phyloP scores from a whole-genome alignment of 345 rosid genomes.

The Capsella bursapastoris region DNA sequence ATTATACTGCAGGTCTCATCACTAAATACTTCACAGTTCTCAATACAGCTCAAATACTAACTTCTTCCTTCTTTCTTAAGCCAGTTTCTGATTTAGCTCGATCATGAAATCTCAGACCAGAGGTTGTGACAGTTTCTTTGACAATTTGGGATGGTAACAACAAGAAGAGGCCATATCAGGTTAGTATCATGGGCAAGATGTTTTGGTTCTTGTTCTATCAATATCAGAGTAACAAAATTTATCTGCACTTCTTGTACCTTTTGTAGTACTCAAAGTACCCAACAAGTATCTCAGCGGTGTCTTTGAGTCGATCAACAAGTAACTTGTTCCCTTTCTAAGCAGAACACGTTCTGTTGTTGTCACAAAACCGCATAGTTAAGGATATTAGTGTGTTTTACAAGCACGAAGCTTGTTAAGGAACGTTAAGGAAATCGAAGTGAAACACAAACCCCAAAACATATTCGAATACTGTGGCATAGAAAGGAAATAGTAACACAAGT shows the following conservation, averaged over 20 bases:
- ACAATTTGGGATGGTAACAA: slow-evolving; percentile 97
- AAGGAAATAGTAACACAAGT: too few species aligned
- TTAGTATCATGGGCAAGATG: slow-evolving; percentile 25
- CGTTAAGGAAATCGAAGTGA: too few species aligned
- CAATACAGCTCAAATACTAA: slow-evolving; percentile 60
- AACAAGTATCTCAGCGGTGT: slow-evolving; percentile 86
- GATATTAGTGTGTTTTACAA: not conserved
- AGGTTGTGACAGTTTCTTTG: slow-evolving; percentile 95
- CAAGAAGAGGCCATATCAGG: slow-evolving; percentile 98
- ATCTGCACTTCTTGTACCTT: slow-evolving; percentile 24
- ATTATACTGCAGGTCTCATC: slow-evolving; percentile 45
- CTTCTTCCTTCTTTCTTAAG: slow-evolving; percentile 53
- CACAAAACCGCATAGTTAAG: too few species aligned
- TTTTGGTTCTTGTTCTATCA: slow-evolving; percentile 9
- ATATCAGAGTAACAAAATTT: slow-evolving; percentile 3
- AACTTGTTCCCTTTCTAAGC: not conserved
- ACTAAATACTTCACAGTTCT: slow-evolving; percentile 48
- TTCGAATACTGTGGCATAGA: too few species aligned
- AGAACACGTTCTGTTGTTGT: too few species aligned
- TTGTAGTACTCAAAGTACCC: slow-evolving; percentile 90
- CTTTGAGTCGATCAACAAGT: slow-evolving; percentile 95
- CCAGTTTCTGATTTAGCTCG: slow-evolving; percentile 48
- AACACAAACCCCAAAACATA: too few species aligned
- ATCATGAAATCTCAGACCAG: slow-evolving; percentile 48
- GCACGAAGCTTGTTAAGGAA: not conserved